These are phyloP conservation scores for Pseudisothecium myosuroides DNA, from an alignment of 225 moss, liverwort and hornwort genomes.

Conservation along the genomic window DNA sequence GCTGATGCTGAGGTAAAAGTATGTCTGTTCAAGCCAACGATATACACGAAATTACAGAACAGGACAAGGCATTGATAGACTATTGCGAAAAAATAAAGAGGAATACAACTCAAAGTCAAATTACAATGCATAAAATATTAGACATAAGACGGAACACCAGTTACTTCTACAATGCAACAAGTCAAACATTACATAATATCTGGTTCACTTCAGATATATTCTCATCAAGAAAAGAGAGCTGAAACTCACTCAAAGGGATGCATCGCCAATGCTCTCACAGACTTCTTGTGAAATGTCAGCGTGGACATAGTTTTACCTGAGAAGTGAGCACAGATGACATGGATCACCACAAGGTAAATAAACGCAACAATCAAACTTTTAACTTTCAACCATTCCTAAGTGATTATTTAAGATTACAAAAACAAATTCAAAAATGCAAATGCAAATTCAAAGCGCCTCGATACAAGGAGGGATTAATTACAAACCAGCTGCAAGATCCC, in stretches of 20 bases:
- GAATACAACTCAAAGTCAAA: neutral
- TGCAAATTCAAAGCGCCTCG: neutral
- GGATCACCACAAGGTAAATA: neutral
- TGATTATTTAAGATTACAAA: neutral
- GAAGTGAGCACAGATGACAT: neutral
- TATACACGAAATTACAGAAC: neutral
- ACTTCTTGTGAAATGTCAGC: constrained; percentile 96
- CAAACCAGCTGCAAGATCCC: constrained; percentile 95
- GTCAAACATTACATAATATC: neutral
- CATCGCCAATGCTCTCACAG: constrained; percentile 93
- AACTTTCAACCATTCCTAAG: neutral
- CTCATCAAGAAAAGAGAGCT: neutral
- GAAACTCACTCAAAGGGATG: constrained; percentile 97
- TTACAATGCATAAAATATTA: neutral
- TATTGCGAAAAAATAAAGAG: neutral
- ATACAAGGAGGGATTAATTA: neutral
- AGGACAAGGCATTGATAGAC: neutral
- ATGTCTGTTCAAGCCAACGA: constrained; percentile 43
- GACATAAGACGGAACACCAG: neutral
- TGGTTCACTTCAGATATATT: neutral
- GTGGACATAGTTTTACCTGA: constrained; percentile 95
- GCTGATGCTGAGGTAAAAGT: constrained; percentile 98
- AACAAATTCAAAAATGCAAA: neutral
- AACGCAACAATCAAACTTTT: neutral
- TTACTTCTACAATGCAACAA: neutral